These are phyloP conservation scores for Gracilaria caudata DNA, from an alignment of 23 red algal genomes.

Conservation along the genomic window DNA sequence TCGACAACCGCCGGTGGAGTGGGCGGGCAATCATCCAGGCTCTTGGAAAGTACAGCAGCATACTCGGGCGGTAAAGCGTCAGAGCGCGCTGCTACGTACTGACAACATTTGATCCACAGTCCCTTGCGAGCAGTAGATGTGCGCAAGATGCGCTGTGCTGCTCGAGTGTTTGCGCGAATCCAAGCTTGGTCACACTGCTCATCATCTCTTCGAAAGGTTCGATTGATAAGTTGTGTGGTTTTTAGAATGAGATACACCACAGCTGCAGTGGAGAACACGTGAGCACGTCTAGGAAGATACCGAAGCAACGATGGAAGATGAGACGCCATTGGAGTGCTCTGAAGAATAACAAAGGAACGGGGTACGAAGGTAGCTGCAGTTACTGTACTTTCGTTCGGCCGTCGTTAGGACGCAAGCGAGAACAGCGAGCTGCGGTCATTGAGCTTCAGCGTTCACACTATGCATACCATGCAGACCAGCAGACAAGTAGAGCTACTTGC, in stretches of 20 bases:
- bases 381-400: too few relatives aligned
- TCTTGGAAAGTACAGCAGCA: slow-evolving; percentile 35
- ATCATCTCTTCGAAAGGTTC: slow-evolving; percentile 15
- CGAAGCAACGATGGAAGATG: slow-evolving; percentile 27
- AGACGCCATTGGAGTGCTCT: not conserved
- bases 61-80: slow-evolving; percentile 59
- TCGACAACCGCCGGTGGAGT: slow-evolving; percentile 26
- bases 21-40: slow-evolving; percentile 65
- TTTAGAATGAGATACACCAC: slow-evolving; percentile 60
- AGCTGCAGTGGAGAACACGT: slow-evolving; percentile 47
- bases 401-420: too few relatives aligned
- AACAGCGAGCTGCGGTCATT: too few relatives aligned
- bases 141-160: slow-evolving; percentile 40
- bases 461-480: too few relatives aligned
- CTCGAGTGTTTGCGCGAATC: slow-evolving; percentile 33
- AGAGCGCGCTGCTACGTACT: slow-evolving; percentile 51
- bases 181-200: slow-evolving; percentile 31
- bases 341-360: too few relatives aligned
- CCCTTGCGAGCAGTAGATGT: slow-evolving; percentile 38
- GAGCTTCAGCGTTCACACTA: too few relatives aligned
- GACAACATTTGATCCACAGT: slow-evolving; percentile 64
- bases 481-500: too few relatives aligned
- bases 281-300: slow-evolving; percentile 48
- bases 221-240: slow-evolving; percentile 4
- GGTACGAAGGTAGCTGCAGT: too few relatives aligned